A percentile compares a stretch with the other conserved stretches of the same genome.
Conservation (phyloP, 345 rosid genomes). For the Pseudoturritis turrita region DNA sequence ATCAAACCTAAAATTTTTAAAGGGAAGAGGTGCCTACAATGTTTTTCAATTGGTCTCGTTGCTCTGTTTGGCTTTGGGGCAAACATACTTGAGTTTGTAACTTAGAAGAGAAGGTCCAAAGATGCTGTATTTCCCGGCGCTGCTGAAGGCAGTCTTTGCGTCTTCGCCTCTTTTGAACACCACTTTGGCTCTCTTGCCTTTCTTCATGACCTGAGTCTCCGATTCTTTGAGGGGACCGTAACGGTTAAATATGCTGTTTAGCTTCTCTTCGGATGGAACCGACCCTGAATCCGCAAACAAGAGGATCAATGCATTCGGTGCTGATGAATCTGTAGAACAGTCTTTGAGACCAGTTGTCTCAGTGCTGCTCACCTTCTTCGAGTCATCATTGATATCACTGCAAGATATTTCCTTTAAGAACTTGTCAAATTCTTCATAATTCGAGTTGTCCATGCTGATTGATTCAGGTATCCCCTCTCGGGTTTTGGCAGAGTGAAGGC, state of each 20-base stretch:
- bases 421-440: constrained; percentile 19
- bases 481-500: not conserved
- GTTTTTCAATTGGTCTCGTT: not conserved
- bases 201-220: constrained; percentile 44
- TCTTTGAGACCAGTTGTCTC: constrained; percentile 6
- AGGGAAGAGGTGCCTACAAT: not conserved
- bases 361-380: constrained; percentile 25
- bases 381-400: constrained; percentile 23
- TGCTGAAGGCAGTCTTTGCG: constrained; percentile 63
- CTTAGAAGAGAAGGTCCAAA: constrained; percentile 63
- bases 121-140: constrained; percentile 53
- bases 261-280: constrained; percentile 38
- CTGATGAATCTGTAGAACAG: constrained; percentile 9
- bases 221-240: constrained; percentile 45
- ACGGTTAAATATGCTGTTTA: constrained; percentile 52
- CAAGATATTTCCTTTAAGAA: not conserved
- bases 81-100: constrained; percentile 42
- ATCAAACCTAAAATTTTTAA: not conserved
- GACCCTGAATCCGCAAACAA: constrained; percentile 45
- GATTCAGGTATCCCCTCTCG: not conserved
- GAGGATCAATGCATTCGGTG: constrained; percentile 46
- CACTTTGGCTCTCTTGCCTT: constrained; percentile 50
- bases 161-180: constrained; percentile 48
- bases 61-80: not conserved
- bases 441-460: constrained; percentile 23